Base-by-base conservation (phyloP, 2,329 filamentous ascomycete genomes). In the Tolypocladium ovalisporum region DNA sequence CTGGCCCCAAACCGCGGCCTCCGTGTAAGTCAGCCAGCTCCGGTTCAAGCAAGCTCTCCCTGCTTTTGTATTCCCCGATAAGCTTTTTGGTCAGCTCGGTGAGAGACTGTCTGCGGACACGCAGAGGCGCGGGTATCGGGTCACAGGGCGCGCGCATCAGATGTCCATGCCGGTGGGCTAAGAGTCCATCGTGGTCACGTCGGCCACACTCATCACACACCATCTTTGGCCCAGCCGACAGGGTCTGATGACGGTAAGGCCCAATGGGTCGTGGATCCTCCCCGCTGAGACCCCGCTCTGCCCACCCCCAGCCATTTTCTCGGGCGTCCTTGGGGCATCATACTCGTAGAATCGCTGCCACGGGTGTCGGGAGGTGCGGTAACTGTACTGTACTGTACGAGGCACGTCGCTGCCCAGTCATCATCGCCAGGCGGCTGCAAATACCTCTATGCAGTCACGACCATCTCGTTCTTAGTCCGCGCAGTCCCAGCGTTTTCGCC, bases 301-400 rank as follows among this genome's bases (percentile, higher is more conserved):
- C 55, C 52, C 58, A 57, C 55, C 52, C 42, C 57, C 57, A 54
- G 57, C 55, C 57, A 55, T 57, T 44, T 55, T 56, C 51, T 32
- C 47, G 27, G 17, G 47, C 47, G 29, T n/a, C 13, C n/a, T n/a
- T n/a, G n/a, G n/a, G n/a, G n/a, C n/a, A n/a, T n/a, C n/a, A n/a
- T n/a, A n/a, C n/a, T n/a, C n/a, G n/a, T n/a, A n/a, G n/a, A n/a
- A n/a, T n/a, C n/a, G n/a, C n/a, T n/a, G n/a, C n/a, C n/a, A n/a
- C n/a, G n/a, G n/a, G n/a, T n/a, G n/a, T n/a, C n/a, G n/a, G n/a
- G n/a, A n/a, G n/a, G n/a, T n/a, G n/a, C n/a, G n/a, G n/a, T n/a
- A n/a, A n/a, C n/a, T n/a, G 32, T 34, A 34, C 32, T 5, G 32
- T 34, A 34, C 27, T 1, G 7, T 32, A 32, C 44, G 19, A 49